Base-by-base conservation (phyloP, 306 rosid species). In the Mimosa bimucronata region DNA sequence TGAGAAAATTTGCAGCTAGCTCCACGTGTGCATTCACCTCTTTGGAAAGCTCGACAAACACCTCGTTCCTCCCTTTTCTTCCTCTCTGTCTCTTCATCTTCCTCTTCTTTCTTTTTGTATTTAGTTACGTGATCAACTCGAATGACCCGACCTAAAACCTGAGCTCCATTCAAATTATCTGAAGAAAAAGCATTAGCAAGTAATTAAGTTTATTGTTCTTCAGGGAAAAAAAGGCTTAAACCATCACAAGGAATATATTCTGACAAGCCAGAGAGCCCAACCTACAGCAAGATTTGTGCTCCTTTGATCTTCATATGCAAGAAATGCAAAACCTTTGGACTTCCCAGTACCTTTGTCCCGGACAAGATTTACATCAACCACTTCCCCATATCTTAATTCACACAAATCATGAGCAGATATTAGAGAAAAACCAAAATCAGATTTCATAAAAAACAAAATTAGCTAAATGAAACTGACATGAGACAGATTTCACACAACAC, bases 161-260 rank as follows among this genome's bases (percentile, higher is more conserved):
- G 96, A 2, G 96, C 98, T 42, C 98, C 99, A 52, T 93, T 93
- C 85, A 95, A 75, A 85, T 95, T 95, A 87, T 95, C 99, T 93
- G 76, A 66, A 48, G 44, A 21, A 40, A 79, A 52, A 38, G 6
- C 53, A 77, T 77, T 37, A 70, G n/a, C 26, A 62, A 30, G 3
- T 3, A 28, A 68, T 58, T 42, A 57, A 74, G 65, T 44, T 74
- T 30, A 65, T 19, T 21, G 38, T 21, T 44, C 58, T 6, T 19
- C 23, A 30, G 74, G 11, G 4, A 72, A 81, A 45, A 52, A 7
- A n/a, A 15, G 4, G 45, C 7, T 16, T 46, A 37, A 21, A 2
- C 67, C 48, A 13, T 45, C 3, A 37, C 4, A 53, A 45, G n/a
- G 21, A 57, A 37, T 58, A 42, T 60, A 34, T 25, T 60, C 78